These are phyloP conservation scores for Amaranthus hypochondriacus DNA, from an alignment of 148 eudicot genomes.

Conservation along the genomic window DNA sequence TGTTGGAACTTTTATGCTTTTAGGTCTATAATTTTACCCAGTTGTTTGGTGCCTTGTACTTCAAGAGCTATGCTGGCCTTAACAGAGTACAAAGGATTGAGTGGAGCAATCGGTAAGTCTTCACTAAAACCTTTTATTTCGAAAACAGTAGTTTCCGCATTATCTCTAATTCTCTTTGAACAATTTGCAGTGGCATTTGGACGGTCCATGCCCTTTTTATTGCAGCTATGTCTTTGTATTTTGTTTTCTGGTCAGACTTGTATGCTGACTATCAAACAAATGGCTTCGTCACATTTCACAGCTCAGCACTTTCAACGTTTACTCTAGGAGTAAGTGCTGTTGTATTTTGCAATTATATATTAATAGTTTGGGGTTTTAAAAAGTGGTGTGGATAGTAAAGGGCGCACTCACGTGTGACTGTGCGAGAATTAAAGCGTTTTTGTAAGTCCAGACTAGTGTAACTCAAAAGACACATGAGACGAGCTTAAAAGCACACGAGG, in stretches of 20 bases:
- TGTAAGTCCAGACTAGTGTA: no score
- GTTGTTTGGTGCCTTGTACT: slow-evolving; percentile 64
- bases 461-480: no score
- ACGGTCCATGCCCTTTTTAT: slow-evolving; percentile 91
- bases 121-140: not conserved
- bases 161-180: slow-evolving; percentile 1
- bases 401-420: no score
- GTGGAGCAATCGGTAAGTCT: slow-evolving; percentile 85
- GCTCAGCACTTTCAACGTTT: slow-evolving; percentile 78
- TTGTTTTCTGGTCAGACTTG: slow-evolving; percentile 93
- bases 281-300: slow-evolving; percentile 58
- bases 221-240: slow-evolving; percentile 73
- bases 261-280: slow-evolving; percentile 53
- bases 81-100: slow-evolving; percentile 74
- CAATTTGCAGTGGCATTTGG: slow-evolving; percentile 65
- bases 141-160: not conserved
- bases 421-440: no score
- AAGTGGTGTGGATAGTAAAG: no score
- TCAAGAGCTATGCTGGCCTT: slow-evolving; percentile 64
- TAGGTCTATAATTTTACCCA: slow-evolving; percentile 81
- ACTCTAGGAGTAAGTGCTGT: slow-evolving; percentile 69
- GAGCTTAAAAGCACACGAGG: no score
- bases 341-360: not conserved
- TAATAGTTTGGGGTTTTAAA: no score
- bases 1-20: slow-evolving; percentile 12